These are phyloP conservation scores for Phyllosticta citrichinensis DNA, from an alignment of 2,329 filamentous ascomycete species.

Conservation along the genomic window DNA sequence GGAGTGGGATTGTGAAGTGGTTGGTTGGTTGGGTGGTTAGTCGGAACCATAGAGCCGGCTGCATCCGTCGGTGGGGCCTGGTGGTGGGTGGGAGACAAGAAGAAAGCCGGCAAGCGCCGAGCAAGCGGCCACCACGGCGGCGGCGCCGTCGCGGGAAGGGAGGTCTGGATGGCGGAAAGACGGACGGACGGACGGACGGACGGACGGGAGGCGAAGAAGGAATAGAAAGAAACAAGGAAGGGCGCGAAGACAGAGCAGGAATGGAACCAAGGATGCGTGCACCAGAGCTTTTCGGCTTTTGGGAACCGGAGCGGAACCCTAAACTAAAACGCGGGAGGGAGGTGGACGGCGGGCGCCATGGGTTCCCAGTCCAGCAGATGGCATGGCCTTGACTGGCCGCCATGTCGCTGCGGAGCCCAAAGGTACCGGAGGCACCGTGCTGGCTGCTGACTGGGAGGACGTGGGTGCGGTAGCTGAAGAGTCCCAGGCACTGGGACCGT, in stretches of 20 bases:
- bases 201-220: not conserved
- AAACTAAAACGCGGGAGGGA: not conserved
- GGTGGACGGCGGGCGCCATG: not conserved
- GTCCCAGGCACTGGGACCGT: not conserved
- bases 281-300: not conserved
- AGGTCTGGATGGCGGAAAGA: not conserved
- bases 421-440: not conserved
- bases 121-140: too few relatives aligned
- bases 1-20: not conserved
- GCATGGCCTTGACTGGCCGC: too few relatives aligned
- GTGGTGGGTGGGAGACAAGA: too few relatives aligned
- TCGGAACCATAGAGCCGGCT: not conserved
- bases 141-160: not conserved
- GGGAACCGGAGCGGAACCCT: not conserved
- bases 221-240: not conserved
- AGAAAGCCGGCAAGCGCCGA: not conserved
- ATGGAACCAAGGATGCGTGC: not conserved
- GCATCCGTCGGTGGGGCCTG: too few relatives aligned
- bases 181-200: not conserved
- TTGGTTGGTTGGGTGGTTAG: not conserved
- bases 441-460: not conserved
- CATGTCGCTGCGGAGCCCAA: not conserved
- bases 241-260: too few relatives aligned
- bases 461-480: not conserved
- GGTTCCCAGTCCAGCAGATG: too few relatives aligned